Evolutionary conservation across 116 monocot genomes (phyloP).

Genomic region (Cymodocea nodosa): DNA sequence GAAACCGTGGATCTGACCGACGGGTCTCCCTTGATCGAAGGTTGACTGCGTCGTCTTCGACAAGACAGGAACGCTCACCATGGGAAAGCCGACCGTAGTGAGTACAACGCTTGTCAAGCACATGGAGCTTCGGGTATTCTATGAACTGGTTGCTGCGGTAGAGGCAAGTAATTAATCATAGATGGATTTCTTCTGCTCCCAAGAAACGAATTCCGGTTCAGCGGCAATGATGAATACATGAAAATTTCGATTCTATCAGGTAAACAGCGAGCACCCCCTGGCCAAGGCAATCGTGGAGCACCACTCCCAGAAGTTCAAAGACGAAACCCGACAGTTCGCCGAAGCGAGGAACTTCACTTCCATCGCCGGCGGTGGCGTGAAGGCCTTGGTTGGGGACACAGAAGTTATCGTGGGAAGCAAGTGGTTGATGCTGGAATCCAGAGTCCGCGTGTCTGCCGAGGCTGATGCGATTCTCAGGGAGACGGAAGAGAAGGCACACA

Average conservation of each 20-base stretch:
- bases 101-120: conserved; percentile 59
- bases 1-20: too few relatives aligned
- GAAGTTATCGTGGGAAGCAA: conserved; percentile 64
- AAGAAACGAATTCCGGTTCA: too few relatives aligned
- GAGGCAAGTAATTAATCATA: too few relatives aligned
- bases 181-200: too few relatives aligned
- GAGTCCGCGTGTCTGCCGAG: conserved; percentile 39
- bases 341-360: conserved; percentile 46
- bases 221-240: too few relatives aligned
- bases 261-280: conserved; percentile 88
- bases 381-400: conserved; percentile 44
- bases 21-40: conserved; percentile 6
- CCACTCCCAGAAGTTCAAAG: conserved; percentile 60
- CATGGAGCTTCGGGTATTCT: conserved; percentile 60
- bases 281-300: conserved; percentile 73
- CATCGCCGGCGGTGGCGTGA: conserved; percentile 74
- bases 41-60: conserved; percentile 91
- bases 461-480: conserved; percentile 54
- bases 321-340: conserved; percentile 30
- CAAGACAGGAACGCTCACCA: conserved; percentile 89
- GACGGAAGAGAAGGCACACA: conserved; percentile 57
- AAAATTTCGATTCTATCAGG: not conserved
- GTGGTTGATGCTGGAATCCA: conserved; percentile 56
- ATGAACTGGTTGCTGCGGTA: conserved; percentile 61
- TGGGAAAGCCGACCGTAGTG: conserved; percentile 78